phyloP scores from a whole-genome alignment of 1,139 yeast species.

The Kodamaea plutei region DNA sequence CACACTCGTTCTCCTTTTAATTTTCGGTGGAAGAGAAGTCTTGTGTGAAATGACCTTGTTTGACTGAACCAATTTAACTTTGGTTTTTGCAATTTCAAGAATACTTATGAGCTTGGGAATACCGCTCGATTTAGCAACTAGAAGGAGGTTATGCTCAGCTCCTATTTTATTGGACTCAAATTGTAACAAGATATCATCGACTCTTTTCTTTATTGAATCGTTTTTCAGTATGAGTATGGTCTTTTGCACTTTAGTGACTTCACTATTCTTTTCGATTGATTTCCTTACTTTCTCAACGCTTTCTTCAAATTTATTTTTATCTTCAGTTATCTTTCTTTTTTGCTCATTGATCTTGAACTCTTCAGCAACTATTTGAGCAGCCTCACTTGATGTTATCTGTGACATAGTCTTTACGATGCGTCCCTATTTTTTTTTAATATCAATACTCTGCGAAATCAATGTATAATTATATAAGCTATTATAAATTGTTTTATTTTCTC shows the following conservation, averaged over 20 bases:
- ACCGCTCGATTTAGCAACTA: slow-evolving; percentile 18
- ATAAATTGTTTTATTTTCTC: no score
- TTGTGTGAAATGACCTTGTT: slow-evolving; percentile 11
- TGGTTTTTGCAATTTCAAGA: slow-evolving; percentile 23
- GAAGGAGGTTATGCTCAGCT: slow-evolving; percentile 4
- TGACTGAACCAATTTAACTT: slow-evolving; percentile 8
- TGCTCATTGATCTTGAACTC: slow-evolving; percentile 3
- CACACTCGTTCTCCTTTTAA: background rate
- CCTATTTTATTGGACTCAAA: slow-evolving; percentile 1
- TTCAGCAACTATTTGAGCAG: slow-evolving; percentile 1
- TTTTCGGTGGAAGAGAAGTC: slow-evolving; percentile 3
- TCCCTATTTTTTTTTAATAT: no score
- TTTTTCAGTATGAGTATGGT: slow-evolving; percentile 20
- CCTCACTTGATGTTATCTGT: slow-evolving; percentile 3
- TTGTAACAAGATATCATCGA: slow-evolving; percentile 13
- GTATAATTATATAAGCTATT: no score
- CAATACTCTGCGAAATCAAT: no score
- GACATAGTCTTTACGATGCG: slow-evolving; percentile 2
- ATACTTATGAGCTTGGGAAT: slow-evolving; percentile 25
- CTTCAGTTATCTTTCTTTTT: slow-evolving; percentile 1
- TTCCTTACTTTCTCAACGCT: slow-evolving; percentile 4
- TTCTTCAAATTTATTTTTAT: slow-evolving; percentile 2
- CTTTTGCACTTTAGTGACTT: slow-evolving; percentile 3
- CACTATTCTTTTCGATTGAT: slow-evolving; percentile 3
- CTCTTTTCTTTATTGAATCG: slow-evolving; percentile 22